phyloP scores from a whole-genome alignment of 352 stramenopile species.

The Globisporangium spinosum region DNA sequence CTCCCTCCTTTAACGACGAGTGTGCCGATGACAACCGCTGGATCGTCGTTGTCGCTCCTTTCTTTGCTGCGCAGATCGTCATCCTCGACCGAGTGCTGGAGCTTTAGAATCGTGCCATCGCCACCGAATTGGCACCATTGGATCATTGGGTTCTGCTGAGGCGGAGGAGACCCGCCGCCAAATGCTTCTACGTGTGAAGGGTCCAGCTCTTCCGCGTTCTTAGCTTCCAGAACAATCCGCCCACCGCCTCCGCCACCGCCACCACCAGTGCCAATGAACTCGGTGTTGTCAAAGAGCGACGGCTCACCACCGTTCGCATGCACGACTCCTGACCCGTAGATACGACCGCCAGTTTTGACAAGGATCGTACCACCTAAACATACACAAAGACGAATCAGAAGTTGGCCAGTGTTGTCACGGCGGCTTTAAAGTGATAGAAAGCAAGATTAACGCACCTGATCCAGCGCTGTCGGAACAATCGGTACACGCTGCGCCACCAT shows the following conservation, averaged over 20 bases:
- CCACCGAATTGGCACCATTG: constrained; percentile 78
- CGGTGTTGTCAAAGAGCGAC: constrained; percentile 28
- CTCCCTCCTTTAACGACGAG: constrained; percentile 59
- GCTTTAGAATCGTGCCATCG: constrained; percentile 71
- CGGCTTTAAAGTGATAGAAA: background rate
- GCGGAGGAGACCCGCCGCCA: constrained; percentile 36
- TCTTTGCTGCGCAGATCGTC: constrained; percentile 7
- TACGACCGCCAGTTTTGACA: constrained; percentile 29
- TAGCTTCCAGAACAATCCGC: constrained; percentile 49
- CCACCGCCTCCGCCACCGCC: constrained; percentile 59
- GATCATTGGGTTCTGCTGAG: constrained; percentile 28
- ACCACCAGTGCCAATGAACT: constrained; percentile 25
- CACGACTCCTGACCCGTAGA: constrained; percentile 40
- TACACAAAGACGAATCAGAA: background rate
- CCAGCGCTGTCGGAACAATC: constrained; percentile 62
- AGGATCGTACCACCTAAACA: constrained; percentile 45
- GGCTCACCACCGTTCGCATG: constrained; percentile 56
- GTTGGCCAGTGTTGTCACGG: background rate
- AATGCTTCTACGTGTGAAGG: constrained; percentile 43
- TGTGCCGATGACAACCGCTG: constrained; percentile 23
- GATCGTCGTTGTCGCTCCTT: background rate
- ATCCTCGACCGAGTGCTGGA: constrained; percentile 33
- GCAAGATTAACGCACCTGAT: constrained; percentile 26
- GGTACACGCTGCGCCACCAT: constrained; percentile 50
- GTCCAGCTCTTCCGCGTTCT: constrained; percentile 35